A percentile compares a stretch with the other conserved stretches of the same genome.
Conservation (phyloP, 2,329 filamentous ascomycete genomes). For the Alternaria sp. region DNA sequence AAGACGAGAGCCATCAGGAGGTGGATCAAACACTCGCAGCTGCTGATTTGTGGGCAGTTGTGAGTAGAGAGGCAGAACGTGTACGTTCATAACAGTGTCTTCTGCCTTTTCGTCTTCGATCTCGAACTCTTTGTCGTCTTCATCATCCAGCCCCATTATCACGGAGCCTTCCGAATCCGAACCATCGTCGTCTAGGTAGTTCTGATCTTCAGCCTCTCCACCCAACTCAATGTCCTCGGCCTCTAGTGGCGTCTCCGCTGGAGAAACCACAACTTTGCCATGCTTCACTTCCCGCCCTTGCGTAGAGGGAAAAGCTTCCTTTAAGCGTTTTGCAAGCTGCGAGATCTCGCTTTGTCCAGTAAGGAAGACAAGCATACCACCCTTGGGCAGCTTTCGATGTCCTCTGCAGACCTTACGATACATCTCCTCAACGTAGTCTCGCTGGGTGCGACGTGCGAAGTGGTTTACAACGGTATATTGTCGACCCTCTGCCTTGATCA, state of each 20-base stretch:
- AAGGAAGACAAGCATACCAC: conserved; percentile 90
- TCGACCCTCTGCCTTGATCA: conserved; percentile 88
- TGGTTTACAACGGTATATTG: conserved; percentile 91
- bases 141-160: conserved; percentile 65
- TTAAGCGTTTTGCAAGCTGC: conserved; percentile 79
- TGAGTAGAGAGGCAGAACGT: conserved; percentile 93
- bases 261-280: conserved; percentile 75
- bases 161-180: conserved; percentile 64
- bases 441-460: conserved; percentile 80
- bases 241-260: conserved; percentile 79
- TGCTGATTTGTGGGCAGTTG: conserved; percentile 90
- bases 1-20: conserved; percentile 80
- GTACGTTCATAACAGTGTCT: conserved; percentile 70
- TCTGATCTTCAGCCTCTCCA: conserved; percentile 37
- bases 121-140: conserved; percentile 69
- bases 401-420: conserved; percentile 87
- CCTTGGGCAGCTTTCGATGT: conserved; percentile 86
- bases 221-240: conserved; percentile 88
- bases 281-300: conserved; percentile 58
- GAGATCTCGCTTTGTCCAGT: conserved; percentile 93
- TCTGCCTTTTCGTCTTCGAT: conserved; percentile 69
- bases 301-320: conserved; percentile 66
- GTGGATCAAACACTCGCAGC: conserved; percentile 83
- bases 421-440: conserved; percentile 89
- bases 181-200: conserved; percentile 53